Evolutionary conservation across 2,329 filamentous ascomycete species (phyloP).

Genomic region (Colletotrichum tropicale): DNA sequence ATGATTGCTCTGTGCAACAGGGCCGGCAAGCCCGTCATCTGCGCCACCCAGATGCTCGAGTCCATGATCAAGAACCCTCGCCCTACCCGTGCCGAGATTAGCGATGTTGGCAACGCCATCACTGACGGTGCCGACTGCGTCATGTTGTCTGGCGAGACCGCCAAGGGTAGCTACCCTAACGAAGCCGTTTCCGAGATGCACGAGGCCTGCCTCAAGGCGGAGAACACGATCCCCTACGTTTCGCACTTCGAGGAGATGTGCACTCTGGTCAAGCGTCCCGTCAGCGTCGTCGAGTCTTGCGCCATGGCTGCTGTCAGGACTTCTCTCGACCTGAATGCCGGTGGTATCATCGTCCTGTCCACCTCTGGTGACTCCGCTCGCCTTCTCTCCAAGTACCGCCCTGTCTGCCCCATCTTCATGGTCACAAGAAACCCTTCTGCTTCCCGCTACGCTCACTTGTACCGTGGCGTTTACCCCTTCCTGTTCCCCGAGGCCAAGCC

Average conservation of each 20-base stretch:
- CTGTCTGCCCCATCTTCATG: slow-evolving; percentile 99
- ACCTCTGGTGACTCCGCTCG: slow-evolving; percentile 95
- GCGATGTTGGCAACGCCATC: slow-evolving; percentile 97
- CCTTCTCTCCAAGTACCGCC: slow-evolving; percentile 96
- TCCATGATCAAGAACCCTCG: slow-evolving; percentile 99
- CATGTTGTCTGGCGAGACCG: slow-evolving; percentile 99
- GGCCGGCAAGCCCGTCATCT: slow-evolving; percentile 97
- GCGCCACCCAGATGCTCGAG: slow-evolving; percentile 99
- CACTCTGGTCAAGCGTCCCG: slow-evolving; percentile 80
- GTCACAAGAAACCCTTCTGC: slow-evolving; percentile 86
- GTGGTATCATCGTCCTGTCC: slow-evolving; percentile 93
- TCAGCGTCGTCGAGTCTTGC: slow-evolving; percentile 89
- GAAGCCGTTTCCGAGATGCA: slow-evolving; percentile 98
- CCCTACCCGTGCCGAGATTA: slow-evolving; percentile 97
- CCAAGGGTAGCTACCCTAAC: slow-evolving; percentile 93
- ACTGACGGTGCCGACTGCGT: slow-evolving; percentile 98
- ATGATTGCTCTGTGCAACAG: slow-evolving; percentile 99
- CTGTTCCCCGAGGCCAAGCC: slow-evolving; percentile 92
- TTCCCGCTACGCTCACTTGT: slow-evolving; percentile 90
- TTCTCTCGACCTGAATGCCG: slow-evolving; percentile 93
- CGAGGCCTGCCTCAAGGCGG: slow-evolving; percentile 94
- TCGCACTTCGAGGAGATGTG: slow-evolving; percentile 96
- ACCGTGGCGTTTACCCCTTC: slow-evolving; percentile 98
- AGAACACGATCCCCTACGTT: slow-evolving; percentile 97
- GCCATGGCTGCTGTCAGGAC: slow-evolving; percentile 97